Evolutionary conservation across 192 early-diverging fungal genomes (phyloP).

Genomic region (Coemansia sp.): DNA sequence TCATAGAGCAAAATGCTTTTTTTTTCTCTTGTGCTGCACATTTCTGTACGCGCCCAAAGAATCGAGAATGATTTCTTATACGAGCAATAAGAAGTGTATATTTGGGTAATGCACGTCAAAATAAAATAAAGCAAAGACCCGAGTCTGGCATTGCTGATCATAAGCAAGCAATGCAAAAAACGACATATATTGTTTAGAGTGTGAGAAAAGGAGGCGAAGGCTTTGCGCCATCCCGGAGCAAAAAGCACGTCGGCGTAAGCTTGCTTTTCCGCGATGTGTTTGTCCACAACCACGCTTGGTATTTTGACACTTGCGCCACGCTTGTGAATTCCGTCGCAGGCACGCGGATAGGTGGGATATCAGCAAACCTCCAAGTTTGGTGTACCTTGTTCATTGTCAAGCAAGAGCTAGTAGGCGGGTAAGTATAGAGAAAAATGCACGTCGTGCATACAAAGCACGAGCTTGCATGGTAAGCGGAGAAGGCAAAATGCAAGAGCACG

Average conservation of each 20-base stretch:
- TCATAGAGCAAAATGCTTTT: neutral
- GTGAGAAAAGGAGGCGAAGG: neutral
- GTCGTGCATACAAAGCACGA: neutral
- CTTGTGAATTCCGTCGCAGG: neutral
- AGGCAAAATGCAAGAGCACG: neutral
- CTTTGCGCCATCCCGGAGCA: neutral
- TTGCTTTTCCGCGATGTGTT: neutral
- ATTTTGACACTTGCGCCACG: neutral
- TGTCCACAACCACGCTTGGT: neutral
- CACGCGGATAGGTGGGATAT: neutral
- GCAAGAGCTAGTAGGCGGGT: neutral
- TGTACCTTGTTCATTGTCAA: neutral
- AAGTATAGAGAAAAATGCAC: neutral
- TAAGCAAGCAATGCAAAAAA: no score
- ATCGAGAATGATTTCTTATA: neutral
- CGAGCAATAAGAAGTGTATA: constrained; percentile 11
- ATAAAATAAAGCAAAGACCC: neutral
- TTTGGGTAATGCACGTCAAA: constrained; percentile 30
- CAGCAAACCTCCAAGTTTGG: neutral
- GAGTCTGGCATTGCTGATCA: neutral
- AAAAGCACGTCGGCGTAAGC: neutral
- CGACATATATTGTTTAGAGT: neutral
- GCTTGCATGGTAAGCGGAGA: neutral
- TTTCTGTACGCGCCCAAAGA: neutral
- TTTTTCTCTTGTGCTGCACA: constrained; percentile 2